phyloP scores from a whole-genome alignment of 2,329 filamentous ascomycete genomes.

The Pyricularia pennisetigena region DNA sequence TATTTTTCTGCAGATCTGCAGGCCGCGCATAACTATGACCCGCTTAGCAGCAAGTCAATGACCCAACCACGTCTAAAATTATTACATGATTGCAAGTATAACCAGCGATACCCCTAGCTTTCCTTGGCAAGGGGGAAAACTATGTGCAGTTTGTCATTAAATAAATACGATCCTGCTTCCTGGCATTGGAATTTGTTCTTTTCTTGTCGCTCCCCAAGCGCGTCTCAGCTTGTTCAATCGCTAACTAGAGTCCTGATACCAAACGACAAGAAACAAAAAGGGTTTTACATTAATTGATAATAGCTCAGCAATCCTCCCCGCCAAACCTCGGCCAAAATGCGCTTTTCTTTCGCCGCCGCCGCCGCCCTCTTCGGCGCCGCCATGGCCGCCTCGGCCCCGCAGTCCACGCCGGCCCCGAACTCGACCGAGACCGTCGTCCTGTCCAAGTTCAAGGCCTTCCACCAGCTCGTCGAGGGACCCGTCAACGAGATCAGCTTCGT shows the following conservation, averaged over 20 bases:
- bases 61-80: neutral
- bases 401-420: neutral
- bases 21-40: neutral
- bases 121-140: neutral
- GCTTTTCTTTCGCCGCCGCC: neutral
- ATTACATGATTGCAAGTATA: neutral
- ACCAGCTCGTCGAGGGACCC: neutral
- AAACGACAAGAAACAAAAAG: no score
- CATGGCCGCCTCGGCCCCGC: neutral
- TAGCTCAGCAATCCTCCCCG: neutral
- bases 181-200: neutral
- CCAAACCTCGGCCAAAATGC: neutral
- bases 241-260: neutral
- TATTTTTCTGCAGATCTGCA: neutral
- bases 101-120: neutral
- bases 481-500: neutral
- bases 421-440: neutral
- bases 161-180: neutral
- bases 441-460: neutral
- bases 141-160: neutral
- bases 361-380: slow-evolving; percentile 7
- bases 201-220: neutral
- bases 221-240: neutral
- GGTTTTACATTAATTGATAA: neutral
- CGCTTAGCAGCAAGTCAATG: neutral